These are phyloP conservation scores for Scheffersomyces stipitis DNA, from an alignment of 805 yeast genomes.

Conservation along the genomic window DNA sequence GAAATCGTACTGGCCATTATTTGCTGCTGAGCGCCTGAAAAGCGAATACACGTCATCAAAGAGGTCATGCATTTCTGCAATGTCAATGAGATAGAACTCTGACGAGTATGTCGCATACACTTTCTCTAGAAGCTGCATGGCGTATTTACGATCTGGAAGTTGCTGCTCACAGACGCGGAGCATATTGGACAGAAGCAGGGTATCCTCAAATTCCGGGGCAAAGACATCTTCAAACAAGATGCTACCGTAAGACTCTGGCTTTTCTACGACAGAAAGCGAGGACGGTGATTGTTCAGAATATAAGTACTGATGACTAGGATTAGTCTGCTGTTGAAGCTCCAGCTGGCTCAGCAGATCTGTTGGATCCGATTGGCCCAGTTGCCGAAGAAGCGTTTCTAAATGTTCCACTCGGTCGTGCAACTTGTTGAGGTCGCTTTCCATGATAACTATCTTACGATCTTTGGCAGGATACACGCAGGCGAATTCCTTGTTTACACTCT, in stretches of 20 bases:
- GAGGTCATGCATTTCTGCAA: conserved; percentile 15
- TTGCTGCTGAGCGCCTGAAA: background rate
- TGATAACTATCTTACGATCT: conserved; percentile 42
- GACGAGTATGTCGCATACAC: conserved; percentile 31
- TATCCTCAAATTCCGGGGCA: conserved; percentile 27
- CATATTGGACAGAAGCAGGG: conserved; percentile 22
- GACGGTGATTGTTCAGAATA: background rate
- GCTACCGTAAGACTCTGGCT: background rate
- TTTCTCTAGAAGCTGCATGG: conserved; percentile 21
- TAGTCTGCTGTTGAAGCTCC: too few species aligned
- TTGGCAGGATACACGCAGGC: conserved; percentile 37
- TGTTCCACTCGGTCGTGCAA: conserved; percentile 31
- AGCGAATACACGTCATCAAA: conserved; percentile 6
- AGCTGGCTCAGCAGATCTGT: too few species aligned
- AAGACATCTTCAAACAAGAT: conserved; percentile 20
- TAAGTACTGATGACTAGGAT: background rate
- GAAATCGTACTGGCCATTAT: background rate
- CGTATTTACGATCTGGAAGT: conserved; percentile 25
- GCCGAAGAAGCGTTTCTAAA: conserved; percentile 18
- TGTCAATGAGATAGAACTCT: conserved; percentile 37
- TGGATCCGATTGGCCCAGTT: background rate
- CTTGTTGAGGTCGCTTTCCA: conserved; percentile 40
- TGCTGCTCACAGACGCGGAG: conserved; percentile 17
- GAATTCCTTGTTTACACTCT: conserved; percentile 26
- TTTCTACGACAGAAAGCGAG: background rate